Base-by-base conservation (phyloP, 108 stramenopile genomes). In the Skeletonema marinoi region DNA sequence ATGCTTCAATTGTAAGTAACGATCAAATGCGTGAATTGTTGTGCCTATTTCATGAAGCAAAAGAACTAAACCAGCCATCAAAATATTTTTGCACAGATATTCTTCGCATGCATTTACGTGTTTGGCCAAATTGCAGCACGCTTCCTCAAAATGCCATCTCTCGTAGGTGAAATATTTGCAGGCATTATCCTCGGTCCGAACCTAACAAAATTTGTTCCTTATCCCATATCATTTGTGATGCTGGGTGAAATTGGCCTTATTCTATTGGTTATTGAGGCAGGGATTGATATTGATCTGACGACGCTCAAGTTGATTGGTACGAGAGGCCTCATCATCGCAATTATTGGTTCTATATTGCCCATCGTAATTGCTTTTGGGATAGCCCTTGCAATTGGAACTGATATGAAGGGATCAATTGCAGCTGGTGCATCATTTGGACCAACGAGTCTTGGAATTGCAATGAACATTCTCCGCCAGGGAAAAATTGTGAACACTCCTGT, bases 81-180 rank as follows among this genome's bases (percentile, higher is more conserved):
- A 25, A 25, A 29, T 29, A 25, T 29, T 19, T 56, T 56, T 10
- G 6, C 54, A 25, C 54, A 56, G 54, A 84, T 91, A 11, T 93
- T 89, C 77, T 65, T 93, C 14, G 79, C 86, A 12, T 61, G 65
- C 73, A 88, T 93, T 51, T 93, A 90, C 59, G 74, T 81, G 6
- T 68, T 42, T 13, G 92, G 92, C 14, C 74, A 79, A 46, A 33
- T 91, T 16, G 86, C 86, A 16, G 44, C 68, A 10, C 60, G 79
- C 4, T 25, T 89, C 16, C 60, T 91, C 25, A 80, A 70, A 46
- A 92, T 91, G 91, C 93, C 93, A n/a, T 68, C 75, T 32, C 77
- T 94, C 32, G 93, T 94, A 10, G 93, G 93, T 54, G 90, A 94
- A 68, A 92, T 94, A 50, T 71, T 88, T 60, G 83, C 60, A n/a